Base-by-base conservation (phyloP, 2,329 filamentous ascomycete species). In the Aspergillus sergii region DNA sequence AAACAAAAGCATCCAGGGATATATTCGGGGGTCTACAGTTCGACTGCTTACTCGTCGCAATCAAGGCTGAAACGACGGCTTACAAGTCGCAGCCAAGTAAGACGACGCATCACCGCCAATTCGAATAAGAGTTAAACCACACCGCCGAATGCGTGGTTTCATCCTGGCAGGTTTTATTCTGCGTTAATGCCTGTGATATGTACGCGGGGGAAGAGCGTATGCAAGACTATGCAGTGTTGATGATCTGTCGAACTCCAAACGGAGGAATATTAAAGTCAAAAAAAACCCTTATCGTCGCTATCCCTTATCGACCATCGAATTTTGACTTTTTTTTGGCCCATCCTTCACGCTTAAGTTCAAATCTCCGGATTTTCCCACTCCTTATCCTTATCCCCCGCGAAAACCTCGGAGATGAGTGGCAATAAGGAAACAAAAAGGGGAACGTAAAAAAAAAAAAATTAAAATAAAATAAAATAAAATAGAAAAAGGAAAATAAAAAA, bases 361-460 rank as follows among this genome's bases (percentile, higher is more conserved):
- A 59, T 64, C 64, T 68, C 66, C 64, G 55, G 63, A 65, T 66
- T 51, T 46, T 57, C 50, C 26, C 45, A 53, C 26, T 58, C 54
- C 57, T 61, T 56, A 50, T 50, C 59, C 66, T 72, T 71, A 71
- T 72, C 64, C 71, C 71, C 70, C 70, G 65, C 69, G 70, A 72
- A 71, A 69, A 66, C 41, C 59, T 58, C 61, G 62, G 58, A 61
- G 61, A 55, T 26, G 26, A 51, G 62, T 64, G 60, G 60, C 67
- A 56, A 64, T 43, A 57, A 54, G 51, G 57, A 41, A 50, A 50
- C 23, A 30, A 28, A 30, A 50, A 45, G 28, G 51, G 50, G 58
- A 59, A 53, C 32, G 57, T 57, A 54, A 58, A 39, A 64, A 59
- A 32, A 32, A 9, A 32, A 12, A 12, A 34, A 34, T 5, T 12